Evolutionary conservation across 192 early-diverging fungal genomes (phyloP), one percentile per base, ranked within the genome.

Genomic region (Linnemannia exigua): DNA sequence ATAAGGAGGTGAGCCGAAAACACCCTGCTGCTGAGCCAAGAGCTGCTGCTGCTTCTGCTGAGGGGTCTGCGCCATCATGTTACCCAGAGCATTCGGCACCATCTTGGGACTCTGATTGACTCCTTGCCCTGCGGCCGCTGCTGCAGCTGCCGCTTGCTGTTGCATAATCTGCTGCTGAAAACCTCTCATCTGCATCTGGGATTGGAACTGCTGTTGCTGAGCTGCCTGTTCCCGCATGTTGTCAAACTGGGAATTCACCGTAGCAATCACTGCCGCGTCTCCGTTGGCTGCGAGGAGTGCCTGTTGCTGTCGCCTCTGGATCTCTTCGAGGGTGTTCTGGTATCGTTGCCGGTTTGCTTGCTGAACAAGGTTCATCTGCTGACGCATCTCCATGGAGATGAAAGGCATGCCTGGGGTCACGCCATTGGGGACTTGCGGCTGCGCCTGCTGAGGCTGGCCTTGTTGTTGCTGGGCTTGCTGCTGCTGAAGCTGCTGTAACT

Each of bases 1-100:
- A 74, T 74, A 84, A n/a, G 76, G 48, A 48, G 76, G 66, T 17
- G 76, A 58, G 19, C 67, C 67, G 51, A 84, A 84, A 41, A 74
- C 66, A 16, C 82, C 82, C 44, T 86, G 84, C 37, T 79, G 83
- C 28, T 85, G 76, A 5, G 52, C 74, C 33, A 79, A 9, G 20
- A 80, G 28, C n/a, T 83, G 81, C 63, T 82, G 74, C 58, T 80
- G 75, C 61, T 75, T 79, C 50, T 86, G 84, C 77, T 86, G 84
- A 35, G 63, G 63, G 5, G 82, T 74, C 25, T 84, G 82, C 0
- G 73, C 33, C 67, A 67, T 66, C 12, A 78, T 54, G 33, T 67
- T 85, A 28, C 69, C 66, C 41, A 84, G 12, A 20, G 76, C 76
- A 47, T 50, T 71, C 3, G 77, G 66, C 2, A 19, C 74, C 68